A percentile compares a stretch with the other conserved stretches of the same genome.
Evolutionary conservation across 192 early-diverging fungal species (phyloP).

Genomic region (Coemansia umbellata): DNA sequence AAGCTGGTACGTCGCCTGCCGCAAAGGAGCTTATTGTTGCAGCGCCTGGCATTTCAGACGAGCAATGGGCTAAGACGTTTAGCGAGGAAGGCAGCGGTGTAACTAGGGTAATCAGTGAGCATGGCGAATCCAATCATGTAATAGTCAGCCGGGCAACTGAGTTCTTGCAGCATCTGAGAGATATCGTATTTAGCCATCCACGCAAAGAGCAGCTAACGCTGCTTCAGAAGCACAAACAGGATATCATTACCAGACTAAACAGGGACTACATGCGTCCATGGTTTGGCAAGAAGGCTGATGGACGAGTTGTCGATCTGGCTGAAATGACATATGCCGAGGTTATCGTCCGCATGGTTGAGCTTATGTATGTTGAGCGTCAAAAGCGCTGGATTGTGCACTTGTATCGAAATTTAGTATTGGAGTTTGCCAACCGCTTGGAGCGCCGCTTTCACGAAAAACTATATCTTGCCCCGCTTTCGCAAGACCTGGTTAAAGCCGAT

Average conservation of each 20-base stretch:
- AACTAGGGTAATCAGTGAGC: constrained; percentile 81
- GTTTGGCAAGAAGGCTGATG: constrained; percentile 85
- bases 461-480: background rate
- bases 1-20: constrained; percentile 49
- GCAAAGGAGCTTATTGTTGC: constrained; percentile 58
- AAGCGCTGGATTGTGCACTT: constrained; percentile 77
- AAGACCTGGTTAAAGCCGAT: background rate
- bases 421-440: constrained; percentile 79
- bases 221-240: constrained; percentile 61
- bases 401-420: constrained; percentile 68
- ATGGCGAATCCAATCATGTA: constrained; percentile 92
- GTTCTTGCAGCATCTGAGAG: constrained; percentile 78
- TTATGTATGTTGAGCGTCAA: constrained; percentile 75
- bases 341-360: constrained; percentile 72
- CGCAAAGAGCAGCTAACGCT: constrained; percentile 72
- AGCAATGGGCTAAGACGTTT: constrained; percentile 83
- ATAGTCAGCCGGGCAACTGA: constrained; percentile 78
- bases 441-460: constrained; percentile 51
- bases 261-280: constrained; percentile 73
- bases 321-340: constrained; percentile 96
- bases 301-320: constrained; percentile 70
- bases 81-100: constrained; percentile 74
- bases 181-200: constrained; percentile 75
- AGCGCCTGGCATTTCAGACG: constrained; percentile 73
- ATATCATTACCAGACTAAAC: constrained; percentile 77